Base-by-base conservation (phyloP, 345 rosid species). In the Draba incana region DNA sequence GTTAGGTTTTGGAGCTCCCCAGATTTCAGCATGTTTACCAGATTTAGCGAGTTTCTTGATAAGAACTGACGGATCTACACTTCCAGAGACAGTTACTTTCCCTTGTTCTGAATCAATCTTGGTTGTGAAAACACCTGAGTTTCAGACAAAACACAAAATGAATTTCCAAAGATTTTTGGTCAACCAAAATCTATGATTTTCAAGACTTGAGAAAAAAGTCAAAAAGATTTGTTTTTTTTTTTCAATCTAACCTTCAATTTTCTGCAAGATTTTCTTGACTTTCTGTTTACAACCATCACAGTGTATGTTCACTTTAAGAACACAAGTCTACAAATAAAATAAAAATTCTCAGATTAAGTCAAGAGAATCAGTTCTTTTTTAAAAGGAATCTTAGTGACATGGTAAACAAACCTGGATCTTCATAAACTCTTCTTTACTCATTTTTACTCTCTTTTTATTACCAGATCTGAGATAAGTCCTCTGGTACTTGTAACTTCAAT, bases 381-480 rank as follows among this genome's bases (percentile, higher is more conserved):
- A 66, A 62, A 82, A 83, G 71, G 44, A 76, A 77, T 37, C 70
- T 65, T 10, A 59, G 11, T 43, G 30, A 23, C 43, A 28, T 35
- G 48, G 48, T 58, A 27, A 54, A 46, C 58, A 46, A 64, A 93
- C 98, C 94, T 93, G 94, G 80, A 90, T 86, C 91, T 88, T 93
- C 90, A 93, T 83, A 38, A 93, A 71, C 94, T 93, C 98, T 72
- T 93, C 98, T 82, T 90, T 93, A 83, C 94, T 90, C 98, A 93
- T 92, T 74, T 77, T 77, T 52, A 0, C 51, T n/a, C 31, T 25
- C 33, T 24, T 28, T 62, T 31, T 67, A 70, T 45, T 28, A 54
- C 68, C 60, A 85, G 90, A 88, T 88, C 89, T 82, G 83, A 80
- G 70, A 72, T 50, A 75, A 62, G 62, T 24, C 4, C 54, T 55